Evolutionary conservation across 495 filamentous ascomycete genomes (phyloP).

Genomic region (Xylaria intraflava): DNA sequence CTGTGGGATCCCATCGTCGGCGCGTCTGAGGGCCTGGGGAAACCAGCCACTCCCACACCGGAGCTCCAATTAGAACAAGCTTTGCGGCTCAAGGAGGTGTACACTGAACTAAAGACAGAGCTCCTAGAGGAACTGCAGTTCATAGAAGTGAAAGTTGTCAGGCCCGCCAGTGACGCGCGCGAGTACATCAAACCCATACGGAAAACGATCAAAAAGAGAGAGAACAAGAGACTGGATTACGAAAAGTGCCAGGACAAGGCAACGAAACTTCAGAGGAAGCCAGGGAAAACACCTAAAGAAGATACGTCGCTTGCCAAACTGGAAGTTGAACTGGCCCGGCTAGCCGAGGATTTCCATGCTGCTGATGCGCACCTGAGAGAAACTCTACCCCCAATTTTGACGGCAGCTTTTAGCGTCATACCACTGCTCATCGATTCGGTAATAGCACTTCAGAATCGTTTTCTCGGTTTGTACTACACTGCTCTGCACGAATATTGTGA

Average conservation of each 20-base stretch:
- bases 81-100: conserved; percentile 59
- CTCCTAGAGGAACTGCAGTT: conserved; percentile 64
- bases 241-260: conserved; percentile 73
- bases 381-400: conserved; percentile 67
- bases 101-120: conserved; percentile 68
- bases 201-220: conserved; percentile 87
- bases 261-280: conserved; percentile 64
- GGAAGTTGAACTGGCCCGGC: conserved; percentile 64
- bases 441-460: conserved; percentile 73
- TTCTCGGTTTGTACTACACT: conserved; percentile 83
- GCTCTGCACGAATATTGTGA: conserved; percentile 71
- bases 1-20: conserved; percentile 81
- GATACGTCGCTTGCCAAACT: conserved; percentile 68
- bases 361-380: conserved; percentile 77
- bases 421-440: conserved; percentile 69
- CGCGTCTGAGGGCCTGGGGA: conserved; percentile 44
- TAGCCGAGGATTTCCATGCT: conserved; percentile 69
- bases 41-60: conserved; percentile 56
- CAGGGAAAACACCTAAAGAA: conserved; percentile 67
- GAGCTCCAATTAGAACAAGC: conserved; percentile 58
- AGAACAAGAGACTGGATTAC: conserved; percentile 84
- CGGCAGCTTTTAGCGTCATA: conserved; percentile 68
- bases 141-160: conserved; percentile 67
- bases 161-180: conserved; percentile 65
- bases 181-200: conserved; percentile 68